phyloP scores from a whole-genome alignment of 169 alveolate genomes.

The Cryptosporidium xiaoi region DNA sequence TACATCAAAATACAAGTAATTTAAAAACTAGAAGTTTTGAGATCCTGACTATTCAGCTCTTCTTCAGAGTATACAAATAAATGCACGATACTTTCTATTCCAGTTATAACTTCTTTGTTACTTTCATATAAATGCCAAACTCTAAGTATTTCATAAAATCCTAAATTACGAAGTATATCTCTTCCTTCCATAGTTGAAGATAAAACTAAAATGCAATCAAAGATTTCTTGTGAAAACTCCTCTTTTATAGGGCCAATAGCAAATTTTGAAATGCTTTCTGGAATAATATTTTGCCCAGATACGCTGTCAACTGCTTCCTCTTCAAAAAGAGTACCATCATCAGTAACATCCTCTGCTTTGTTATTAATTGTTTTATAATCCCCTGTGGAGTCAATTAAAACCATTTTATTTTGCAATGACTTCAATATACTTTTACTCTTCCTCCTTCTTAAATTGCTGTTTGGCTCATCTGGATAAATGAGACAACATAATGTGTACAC shows the following conservation, averaged over 20 bases:
- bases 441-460: constrained; percentile 7
- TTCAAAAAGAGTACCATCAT: background rate
- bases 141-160: constrained; percentile 53
- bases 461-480: constrained; percentile 17
- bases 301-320: background rate
- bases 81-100: constrained; percentile 47
- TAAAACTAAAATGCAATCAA: constrained; percentile 49
- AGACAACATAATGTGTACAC: constrained; percentile 23
- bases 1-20: background rate
- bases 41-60: constrained; percentile 29
- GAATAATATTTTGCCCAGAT: background rate
- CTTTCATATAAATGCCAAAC: constrained; percentile 69
- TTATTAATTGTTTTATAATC: background rate
- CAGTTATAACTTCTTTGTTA: constrained; percentile 2
- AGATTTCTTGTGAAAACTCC: constrained; percentile 21
- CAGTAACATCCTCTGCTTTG: background rate
- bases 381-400: background rate
- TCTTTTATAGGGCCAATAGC: constrained; percentile 31
- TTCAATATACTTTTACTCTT: background rate
- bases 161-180: constrained; percentile 12
- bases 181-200: constrained; percentile 40
- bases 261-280: constrained; percentile 1
- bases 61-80: constrained; percentile 51
- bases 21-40: background rate
- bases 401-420: constrained; percentile 13